Conservation (phyloP, 108 stramenopile species). For the Cylindrotheca closterium region DNA sequence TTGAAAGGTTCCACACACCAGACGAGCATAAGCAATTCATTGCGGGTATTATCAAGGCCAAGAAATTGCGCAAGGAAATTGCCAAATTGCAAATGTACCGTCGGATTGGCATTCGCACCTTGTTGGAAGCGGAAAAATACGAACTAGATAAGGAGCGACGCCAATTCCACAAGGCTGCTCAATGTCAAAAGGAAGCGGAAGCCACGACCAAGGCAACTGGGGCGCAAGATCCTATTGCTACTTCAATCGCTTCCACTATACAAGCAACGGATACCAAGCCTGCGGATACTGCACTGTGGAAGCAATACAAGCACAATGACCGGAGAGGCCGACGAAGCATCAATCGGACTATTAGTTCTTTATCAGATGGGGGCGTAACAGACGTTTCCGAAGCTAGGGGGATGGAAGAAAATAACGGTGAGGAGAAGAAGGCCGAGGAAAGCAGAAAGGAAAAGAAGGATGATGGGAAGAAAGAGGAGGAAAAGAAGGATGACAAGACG, state of each 20-base stretch:
- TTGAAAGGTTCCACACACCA: slow-evolving; percentile 88
- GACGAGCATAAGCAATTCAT: slow-evolving; percentile 89
- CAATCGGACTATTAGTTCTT: slow-evolving; percentile 13
- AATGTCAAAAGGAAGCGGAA: slow-evolving; percentile 58
- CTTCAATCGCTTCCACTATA: background rate
- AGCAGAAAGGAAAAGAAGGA: background rate
- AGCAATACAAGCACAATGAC: slow-evolving; percentile 37
- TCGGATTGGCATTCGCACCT: slow-evolving; percentile 74
- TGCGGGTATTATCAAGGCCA: slow-evolving; percentile 76
- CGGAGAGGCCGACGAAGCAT: slow-evolving; percentile 35
- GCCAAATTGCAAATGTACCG: slow-evolving; percentile 93
- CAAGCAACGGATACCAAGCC: background rate
- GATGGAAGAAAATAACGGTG: slow-evolving; percentile 2
- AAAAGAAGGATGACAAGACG: slow-evolving; percentile 3
- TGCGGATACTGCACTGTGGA: slow-evolving; percentile 36
- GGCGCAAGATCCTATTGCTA: background rate
- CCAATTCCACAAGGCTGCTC: slow-evolving; percentile 67
- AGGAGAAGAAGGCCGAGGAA: background rate
- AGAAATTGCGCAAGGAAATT: slow-evolving; percentile 89
- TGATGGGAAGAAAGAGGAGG: slow-evolving; percentile 3
- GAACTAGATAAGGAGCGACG: slow-evolving; percentile 80
- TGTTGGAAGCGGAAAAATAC: slow-evolving; percentile 85
- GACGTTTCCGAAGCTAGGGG: background rate
- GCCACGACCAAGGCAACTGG: slow-evolving; percentile 27
- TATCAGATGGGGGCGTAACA: background rate